Percentiles rank a stretch among this genome's conserved stretches.
Conservation (phyloP, 139 green algal species). For the Haematococcus lacustris region DNA sequence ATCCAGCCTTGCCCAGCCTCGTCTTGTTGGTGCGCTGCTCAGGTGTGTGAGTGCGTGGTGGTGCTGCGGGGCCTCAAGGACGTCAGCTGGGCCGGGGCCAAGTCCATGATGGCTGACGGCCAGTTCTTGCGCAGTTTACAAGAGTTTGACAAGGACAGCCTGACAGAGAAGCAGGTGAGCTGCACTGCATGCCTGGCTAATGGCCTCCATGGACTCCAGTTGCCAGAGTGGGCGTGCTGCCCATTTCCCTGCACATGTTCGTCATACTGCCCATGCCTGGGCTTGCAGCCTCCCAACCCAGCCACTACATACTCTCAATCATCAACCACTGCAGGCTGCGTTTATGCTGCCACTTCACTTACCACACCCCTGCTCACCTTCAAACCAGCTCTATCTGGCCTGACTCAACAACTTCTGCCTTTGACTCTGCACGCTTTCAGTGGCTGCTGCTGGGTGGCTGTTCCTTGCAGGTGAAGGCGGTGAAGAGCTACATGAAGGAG, state of each 20-base stretch:
- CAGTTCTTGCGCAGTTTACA: constrained; percentile 71
- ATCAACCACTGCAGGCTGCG: no score
- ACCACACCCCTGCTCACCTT: constrained; percentile 51
- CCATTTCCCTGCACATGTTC: no score
- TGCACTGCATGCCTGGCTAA: no score
- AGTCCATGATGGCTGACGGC: constrained; percentile 83
- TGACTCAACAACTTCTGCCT: no score
- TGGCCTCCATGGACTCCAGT: no score
- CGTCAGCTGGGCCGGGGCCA: constrained; percentile 75
- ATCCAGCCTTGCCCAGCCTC: no score
- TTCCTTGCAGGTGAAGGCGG: constrained; percentile 63
- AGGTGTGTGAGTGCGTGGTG: constrained; percentile 85
- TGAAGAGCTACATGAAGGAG: constrained; percentile 84
- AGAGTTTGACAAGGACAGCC: constrained; percentile 76
- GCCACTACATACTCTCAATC: no score
- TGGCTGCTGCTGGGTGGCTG: no score
- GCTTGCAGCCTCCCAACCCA: no score
- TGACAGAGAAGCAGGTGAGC: constrained; percentile 61
- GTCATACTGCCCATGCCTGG: no score
- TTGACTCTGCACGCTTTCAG: constrained; percentile 36
- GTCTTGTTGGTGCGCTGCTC: not conserved
- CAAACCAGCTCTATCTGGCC: no score
- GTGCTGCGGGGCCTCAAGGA: constrained; percentile 78
- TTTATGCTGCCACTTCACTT: constrained; percentile 71
- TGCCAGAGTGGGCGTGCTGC: no score